Base-by-base conservation (phyloP, 805 yeast genomes). In the Lipomyces mesembrius region DNA sequence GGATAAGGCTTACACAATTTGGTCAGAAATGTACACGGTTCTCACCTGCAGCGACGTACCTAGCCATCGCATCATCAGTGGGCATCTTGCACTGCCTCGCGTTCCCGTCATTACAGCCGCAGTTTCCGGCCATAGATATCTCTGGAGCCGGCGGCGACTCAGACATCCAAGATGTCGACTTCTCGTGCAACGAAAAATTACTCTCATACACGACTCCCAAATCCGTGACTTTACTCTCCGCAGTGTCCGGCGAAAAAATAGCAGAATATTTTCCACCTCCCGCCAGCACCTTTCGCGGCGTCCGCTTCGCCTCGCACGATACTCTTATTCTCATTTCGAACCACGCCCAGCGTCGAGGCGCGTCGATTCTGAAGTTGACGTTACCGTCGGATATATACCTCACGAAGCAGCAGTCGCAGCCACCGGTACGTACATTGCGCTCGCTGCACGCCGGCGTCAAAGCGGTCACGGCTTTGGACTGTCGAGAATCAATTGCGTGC, bases 11-110 rank as follows among this genome's bases (percentile, higher is more conserved):
- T 32, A 37, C 29, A 14, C n/a, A n/a, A 17, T n/a, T 22, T 32
- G 32, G 32, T 49, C 75, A 77, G 60, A 91, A 90, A 75, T 77
- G 85, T 25, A 84, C 91, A 2, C 79, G 81, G 37, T 75, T 90
- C 29, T 80, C 92, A 0, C 78, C 80, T 25, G 88, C 88, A 73
- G 87, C 86, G n/a, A 74, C 85, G 1, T 79, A 85, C 9, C 91
- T 91, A 6, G 90, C 88, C 1, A 80, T 90, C 65, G 87, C 91
- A 65, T 87, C 93, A 32, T 87, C 94, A 0, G 81, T 83, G 27
- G 78, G 82, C 0, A 78, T 83, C 4, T 80, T 91, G 22, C 88
- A 85, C 74, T 79, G 89, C 25, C 83, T 91, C 67, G 85, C 88
- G 69, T 83, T 84, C 6, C 83, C 81, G 6, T 79, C 84, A 34